Evolutionary conservation across 768 basidiomycete species (phyloP).

Genomic region (Termitomyces heimii): DNA sequence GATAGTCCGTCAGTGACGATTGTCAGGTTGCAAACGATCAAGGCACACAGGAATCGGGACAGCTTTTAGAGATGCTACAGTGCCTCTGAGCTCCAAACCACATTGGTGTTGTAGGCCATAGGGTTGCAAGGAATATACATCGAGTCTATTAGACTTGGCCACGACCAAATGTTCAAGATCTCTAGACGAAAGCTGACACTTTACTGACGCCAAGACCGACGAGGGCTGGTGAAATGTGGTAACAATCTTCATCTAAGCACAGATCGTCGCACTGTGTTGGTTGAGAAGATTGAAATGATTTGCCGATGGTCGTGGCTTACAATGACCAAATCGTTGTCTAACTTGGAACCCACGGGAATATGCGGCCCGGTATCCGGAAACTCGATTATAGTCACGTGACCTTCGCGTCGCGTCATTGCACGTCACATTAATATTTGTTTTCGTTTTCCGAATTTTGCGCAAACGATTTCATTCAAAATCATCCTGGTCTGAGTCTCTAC

Average conservation of each 20-base stretch:
- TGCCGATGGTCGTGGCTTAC: background rate
- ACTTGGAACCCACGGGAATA: background rate
- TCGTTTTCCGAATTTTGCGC: background rate
- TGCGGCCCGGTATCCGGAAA: background rate
- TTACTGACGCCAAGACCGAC: conserved; percentile 63
- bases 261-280: background rate
- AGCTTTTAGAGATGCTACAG: conserved; percentile 48
- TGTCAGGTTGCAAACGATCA: conserved; percentile 1
- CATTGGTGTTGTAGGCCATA: conserved; percentile 59
- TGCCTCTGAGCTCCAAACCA: conserved; percentile 63
- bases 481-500: conserved; percentile 17
- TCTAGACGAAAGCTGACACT: conserved; percentile 53
- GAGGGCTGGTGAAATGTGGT: conserved; percentile 76
- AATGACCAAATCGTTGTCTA: background rate
- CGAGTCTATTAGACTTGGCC: conserved; percentile 59
- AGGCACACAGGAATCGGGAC: conserved; percentile 47
- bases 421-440: background rate
- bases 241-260: conserved; percentile 45
- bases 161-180: conserved; percentile 61
- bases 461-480: conserved; percentile 11
- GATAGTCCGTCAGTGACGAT: conserved; percentile 9
- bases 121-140: conserved; percentile 60
- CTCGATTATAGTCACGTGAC: background rate
- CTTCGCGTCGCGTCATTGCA: background rate
- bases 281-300: background rate